These are phyloP conservation scores for Haematococcus lacustris DNA, from an alignment of 139 green algal species.

Conservation along the genomic window DNA sequence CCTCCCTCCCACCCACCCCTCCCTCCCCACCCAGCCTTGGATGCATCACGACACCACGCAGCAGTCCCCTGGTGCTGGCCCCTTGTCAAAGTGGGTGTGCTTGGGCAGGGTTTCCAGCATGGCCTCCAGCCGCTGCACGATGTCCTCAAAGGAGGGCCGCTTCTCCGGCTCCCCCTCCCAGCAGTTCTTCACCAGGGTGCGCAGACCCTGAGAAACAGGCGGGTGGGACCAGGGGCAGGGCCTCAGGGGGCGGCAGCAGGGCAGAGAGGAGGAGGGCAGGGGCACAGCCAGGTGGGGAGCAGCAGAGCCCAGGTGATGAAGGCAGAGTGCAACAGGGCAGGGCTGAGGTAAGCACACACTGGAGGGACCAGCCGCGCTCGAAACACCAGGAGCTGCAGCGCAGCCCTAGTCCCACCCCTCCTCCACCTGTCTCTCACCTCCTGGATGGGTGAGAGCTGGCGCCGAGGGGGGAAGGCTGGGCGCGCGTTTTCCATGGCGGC, in stretches of 20 bases:
- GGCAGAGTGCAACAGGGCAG: too few relatives aligned
- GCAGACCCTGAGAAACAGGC: slow-evolving; percentile 38
- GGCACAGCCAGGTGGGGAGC: too few relatives aligned
- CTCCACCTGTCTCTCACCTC: slow-evolving; percentile 11
- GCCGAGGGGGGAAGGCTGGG: slow-evolving; percentile 45
- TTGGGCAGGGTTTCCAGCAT: slow-evolving; percentile 26
- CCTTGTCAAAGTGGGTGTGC: slow-evolving; percentile 14
- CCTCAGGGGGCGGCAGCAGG: too few relatives aligned
- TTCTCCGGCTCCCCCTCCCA: slow-evolving; percentile 43
- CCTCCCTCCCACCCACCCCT: too few relatives aligned
- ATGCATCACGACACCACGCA: slow-evolving; percentile 2
- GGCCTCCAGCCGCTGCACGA: slow-evolving; percentile 19
- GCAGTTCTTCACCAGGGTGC: slow-evolving; percentile 47
- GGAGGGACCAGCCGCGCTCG: too few relatives aligned
- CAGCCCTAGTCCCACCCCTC: neutral
- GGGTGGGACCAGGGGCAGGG: neutral
- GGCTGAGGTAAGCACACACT: too few relatives aligned
- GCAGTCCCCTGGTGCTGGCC: slow-evolving; percentile 3
- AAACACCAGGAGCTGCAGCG: too few relatives aligned
- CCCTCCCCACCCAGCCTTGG: too few relatives aligned
- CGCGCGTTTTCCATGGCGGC: slow-evolving; percentile 40
- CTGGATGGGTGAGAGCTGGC: slow-evolving; percentile 27
- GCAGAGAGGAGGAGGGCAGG: too few relatives aligned
- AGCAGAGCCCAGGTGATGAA: too few relatives aligned
- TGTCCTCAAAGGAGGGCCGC: slow-evolving; percentile 42